These are phyloP conservation scores for Boechera stricta DNA, from an alignment of 345 rosid genomes.

Conservation along the genomic window DNA sequence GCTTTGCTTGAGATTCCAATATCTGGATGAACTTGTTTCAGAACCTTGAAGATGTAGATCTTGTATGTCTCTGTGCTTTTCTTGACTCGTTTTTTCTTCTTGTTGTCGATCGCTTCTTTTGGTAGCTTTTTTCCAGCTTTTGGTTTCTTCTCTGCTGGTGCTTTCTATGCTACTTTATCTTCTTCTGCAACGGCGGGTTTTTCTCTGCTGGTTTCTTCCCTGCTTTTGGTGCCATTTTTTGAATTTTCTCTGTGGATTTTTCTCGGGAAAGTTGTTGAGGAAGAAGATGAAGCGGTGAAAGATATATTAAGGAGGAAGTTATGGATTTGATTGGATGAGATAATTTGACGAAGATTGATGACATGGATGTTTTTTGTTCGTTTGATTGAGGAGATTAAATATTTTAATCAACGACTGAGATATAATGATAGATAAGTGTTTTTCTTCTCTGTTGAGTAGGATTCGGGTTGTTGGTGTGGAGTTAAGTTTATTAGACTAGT, in stretches of 20 bases:
- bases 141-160: conserved; percentile 80
- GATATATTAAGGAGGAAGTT: conserved; percentile 11
- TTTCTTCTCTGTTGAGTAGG: neutral
- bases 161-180: conserved; percentile 57
- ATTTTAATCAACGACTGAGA: conserved; percentile 26
- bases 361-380: neutral
- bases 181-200: conserved; percentile 62
- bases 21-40: conserved; percentile 65
- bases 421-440: neutral
- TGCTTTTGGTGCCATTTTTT: conserved; percentile 47
- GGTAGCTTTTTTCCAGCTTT: conserved; percentile 85
- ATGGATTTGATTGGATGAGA: conserved; percentile 19
- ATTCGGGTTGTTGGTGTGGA: conserved; percentile 26
- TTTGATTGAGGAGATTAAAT: conserved; percentile 12
- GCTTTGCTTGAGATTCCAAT: conserved; percentile 71
- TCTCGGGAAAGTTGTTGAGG: neutral
- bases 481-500: no score
- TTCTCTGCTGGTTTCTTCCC: conserved; percentile 68
- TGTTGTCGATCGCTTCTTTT: conserved; percentile 71
- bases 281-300: conserved; percentile 2
- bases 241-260: neutral
- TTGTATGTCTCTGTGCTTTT: conserved; percentile 76
- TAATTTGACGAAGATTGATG: conserved; percentile 9
- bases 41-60: conserved; percentile 78
- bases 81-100: conserved; percentile 61